phyloP scores from a whole-genome alignment of 306 rosid genomes.

The Casuarina cunninghamiana region DNA sequence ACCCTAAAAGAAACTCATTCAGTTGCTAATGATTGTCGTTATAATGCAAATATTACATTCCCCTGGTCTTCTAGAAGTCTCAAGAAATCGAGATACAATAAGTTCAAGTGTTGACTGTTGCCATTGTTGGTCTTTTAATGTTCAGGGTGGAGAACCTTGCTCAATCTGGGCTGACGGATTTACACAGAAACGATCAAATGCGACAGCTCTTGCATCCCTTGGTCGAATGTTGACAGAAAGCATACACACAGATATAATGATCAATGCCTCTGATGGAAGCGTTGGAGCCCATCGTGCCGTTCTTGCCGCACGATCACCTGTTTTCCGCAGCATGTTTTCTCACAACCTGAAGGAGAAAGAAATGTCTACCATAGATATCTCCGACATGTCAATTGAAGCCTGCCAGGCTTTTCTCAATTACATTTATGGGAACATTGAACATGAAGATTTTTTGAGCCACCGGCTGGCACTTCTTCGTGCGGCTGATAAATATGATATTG shows the following conservation, averaged over 20 bases:
- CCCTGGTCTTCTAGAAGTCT: conserved; percentile 1
- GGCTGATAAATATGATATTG: conserved; percentile 89
- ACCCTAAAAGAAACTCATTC: neutral
- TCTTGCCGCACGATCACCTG: conserved; percentile 88
- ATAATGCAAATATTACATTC: conserved; percentile 10
- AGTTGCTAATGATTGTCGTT: neutral
- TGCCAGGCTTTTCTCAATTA: conserved; percentile 81
- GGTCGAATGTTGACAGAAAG: conserved; percentile 80
- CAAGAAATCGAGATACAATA: neutral
- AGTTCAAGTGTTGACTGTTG: neutral
- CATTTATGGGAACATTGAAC: conserved; percentile 73
- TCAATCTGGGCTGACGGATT: conserved; percentile 80
- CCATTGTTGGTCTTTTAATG: conserved; percentile 12
- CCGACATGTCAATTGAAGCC: conserved; percentile 84
- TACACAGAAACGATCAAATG: conserved; percentile 56
- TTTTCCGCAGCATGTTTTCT: conserved; percentile 88
- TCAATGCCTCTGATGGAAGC: conserved; percentile 82
- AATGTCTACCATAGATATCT: conserved; percentile 69
- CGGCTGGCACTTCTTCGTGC: conserved; percentile 81
- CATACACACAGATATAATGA: conserved; percentile 84
- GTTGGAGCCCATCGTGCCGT: conserved; percentile 89
- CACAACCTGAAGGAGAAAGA: conserved; percentile 92
- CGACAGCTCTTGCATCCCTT: conserved; percentile 64
- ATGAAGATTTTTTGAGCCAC: conserved; percentile 71
- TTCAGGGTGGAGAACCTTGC: conserved; percentile 75